Conservation (phyloP, 2,329 filamentous ascomycete genomes). For the Epichloe brachyelytri region DNA sequence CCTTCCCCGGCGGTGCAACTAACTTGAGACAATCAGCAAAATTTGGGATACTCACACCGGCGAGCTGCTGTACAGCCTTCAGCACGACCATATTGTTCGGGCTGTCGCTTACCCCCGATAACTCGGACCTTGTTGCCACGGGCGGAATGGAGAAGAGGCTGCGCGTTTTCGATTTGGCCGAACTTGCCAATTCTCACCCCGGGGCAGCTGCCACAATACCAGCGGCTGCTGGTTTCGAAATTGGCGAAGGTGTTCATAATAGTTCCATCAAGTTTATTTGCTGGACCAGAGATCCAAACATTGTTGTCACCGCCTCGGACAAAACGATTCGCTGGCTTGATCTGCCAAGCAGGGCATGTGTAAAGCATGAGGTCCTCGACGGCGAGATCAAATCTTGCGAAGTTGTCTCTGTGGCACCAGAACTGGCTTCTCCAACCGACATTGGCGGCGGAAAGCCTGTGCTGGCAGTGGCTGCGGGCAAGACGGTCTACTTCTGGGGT, state of each 20-base stretch:
- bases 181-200: conserved; percentile 31
- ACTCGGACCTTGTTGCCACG: conserved; percentile 75
- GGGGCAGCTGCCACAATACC: conserved; percentile 34
- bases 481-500: conserved; percentile 85
- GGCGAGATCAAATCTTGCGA: conserved; percentile 87
- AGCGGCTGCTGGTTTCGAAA: conserved; percentile 63
- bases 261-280: conserved; percentile 93
- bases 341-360: conserved; percentile 59
- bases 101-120: conserved; percentile 80
- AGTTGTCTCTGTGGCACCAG: conserved; percentile 55
- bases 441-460: conserved; percentile 58
- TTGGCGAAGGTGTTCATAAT: conserved; percentile 71
- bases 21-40: conserved; percentile 45
- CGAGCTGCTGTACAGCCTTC: conserved; percentile 72
- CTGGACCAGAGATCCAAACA: conserved; percentile 80
- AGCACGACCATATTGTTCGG: conserved; percentile 91
- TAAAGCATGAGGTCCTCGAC: conserved; percentile 67
- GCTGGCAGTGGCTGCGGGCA: conserved; percentile 84
- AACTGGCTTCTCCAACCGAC: conserved; percentile 45
- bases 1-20: background rate
- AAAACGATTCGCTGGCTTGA: conserved; percentile 94
- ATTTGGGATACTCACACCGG: conserved; percentile 96
- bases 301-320: conserved; percentile 82
- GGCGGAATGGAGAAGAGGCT: conserved; percentile 95
- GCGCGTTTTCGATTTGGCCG: conserved; percentile 77